Conservation (phyloP, 345 rosid genomes). For the Salix brachista region DNA sequence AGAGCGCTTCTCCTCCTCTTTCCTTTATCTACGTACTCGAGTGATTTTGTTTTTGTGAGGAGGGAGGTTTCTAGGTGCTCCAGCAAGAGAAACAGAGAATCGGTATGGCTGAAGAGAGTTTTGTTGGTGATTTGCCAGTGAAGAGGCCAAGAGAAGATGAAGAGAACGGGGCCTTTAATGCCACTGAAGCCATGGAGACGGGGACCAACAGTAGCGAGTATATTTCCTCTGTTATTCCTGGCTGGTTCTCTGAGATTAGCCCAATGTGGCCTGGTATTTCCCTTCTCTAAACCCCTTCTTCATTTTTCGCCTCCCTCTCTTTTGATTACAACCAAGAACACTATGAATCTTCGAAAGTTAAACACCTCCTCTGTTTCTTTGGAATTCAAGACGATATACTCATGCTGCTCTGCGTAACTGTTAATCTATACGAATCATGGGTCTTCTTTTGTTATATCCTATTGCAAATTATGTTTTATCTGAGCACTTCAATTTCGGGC, state of each 20-base stretch:
- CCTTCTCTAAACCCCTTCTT: neutral
- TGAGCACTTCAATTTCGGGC: neutral
- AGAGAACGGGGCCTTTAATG: slow-evolving; percentile 36
- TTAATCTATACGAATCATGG: neutral
- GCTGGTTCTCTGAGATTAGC: slow-evolving; percentile 86
- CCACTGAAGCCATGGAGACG: slow-evolving; percentile 36
- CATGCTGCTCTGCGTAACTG: neutral
- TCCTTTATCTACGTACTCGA: neutral
- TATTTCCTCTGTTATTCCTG: slow-evolving; percentile 65
- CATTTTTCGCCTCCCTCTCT: neutral
- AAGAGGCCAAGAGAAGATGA: slow-evolving; percentile 63
- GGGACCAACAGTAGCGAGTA: slow-evolving; percentile 28
- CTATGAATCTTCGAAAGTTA: neutral
- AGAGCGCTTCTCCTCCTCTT: neutral
- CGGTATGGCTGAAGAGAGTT: slow-evolving; percentile 23
- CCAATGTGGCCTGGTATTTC: slow-evolving; percentile 86
- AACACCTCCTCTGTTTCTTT: neutral
- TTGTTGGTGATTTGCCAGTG: slow-evolving; percentile 35
- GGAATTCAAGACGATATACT: neutral
- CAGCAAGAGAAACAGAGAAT: neutral
- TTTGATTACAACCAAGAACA: neutral
- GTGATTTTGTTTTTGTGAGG: neutral
- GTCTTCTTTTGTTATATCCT: neutral
- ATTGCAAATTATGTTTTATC: neutral
- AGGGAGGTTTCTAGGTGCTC: neutral